Conservation (phyloP, 139 green algal genomes). For the Chlamydomonas incerta region DNA sequence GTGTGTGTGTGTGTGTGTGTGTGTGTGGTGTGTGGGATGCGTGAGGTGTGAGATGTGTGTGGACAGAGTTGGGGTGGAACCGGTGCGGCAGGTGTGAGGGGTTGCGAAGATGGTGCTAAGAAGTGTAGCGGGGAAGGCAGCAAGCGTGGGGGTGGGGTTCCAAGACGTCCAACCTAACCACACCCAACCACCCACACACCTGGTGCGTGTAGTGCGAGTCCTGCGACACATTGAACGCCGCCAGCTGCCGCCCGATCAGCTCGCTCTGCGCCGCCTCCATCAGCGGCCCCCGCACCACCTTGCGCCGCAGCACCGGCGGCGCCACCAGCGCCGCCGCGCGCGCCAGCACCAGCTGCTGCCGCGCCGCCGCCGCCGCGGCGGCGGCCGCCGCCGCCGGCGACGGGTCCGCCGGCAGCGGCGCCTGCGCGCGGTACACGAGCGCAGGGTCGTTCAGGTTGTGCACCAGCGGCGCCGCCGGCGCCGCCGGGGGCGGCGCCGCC, state of each 20-base stretch:
- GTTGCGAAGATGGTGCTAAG: too few relatives aligned
- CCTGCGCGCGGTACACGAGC: conserved; percentile 16
- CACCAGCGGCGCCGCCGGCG: conserved; percentile 4
- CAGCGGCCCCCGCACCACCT: conserved; percentile 6
- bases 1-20: too few relatives aligned
- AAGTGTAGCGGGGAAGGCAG: too few relatives aligned
- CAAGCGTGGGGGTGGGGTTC: too few relatives aligned
- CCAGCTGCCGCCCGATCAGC: conserved; percentile 18
- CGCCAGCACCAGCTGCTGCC: neutral
- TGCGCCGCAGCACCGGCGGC: conserved; percentile 9
- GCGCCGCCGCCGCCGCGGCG: neutral
- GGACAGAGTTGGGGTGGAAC: too few relatives aligned
- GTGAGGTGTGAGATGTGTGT: too few relatives aligned
- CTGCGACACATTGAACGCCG: conserved; percentile 39
- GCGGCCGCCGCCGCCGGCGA: neutral
- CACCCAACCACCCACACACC: neutral
- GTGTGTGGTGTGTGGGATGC: too few relatives aligned
- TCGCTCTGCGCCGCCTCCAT: conserved; percentile 30
- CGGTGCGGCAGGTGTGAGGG: too few relatives aligned
- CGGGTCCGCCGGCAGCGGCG: neutral
- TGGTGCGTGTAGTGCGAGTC: conserved; percentile 34
- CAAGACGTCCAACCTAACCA: too few relatives aligned
- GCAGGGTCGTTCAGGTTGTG: conserved; percentile 41
- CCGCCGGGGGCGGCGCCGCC: neutral
- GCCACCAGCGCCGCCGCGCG: conserved; percentile 19